Conservation (phyloP, 768 basidiomycete species). For the Tubosaeta brunneosetosa region DNA sequence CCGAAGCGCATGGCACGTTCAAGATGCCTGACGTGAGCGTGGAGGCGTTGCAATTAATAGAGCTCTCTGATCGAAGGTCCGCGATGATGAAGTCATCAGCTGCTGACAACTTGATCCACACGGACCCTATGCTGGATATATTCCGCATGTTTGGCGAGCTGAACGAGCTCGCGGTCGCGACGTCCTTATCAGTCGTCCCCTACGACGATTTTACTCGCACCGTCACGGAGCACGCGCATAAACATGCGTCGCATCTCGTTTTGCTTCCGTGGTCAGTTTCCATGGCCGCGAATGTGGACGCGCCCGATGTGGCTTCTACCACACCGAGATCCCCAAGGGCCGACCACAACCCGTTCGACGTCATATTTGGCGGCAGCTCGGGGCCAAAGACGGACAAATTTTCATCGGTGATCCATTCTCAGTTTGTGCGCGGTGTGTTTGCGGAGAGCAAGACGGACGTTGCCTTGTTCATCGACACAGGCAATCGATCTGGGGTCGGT, state of each 20-base stretch:
- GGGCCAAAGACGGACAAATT: constrained; percentile 34
- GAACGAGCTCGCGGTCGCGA: constrained; percentile 58
- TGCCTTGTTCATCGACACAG: constrained; percentile 76
- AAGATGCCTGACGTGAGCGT: constrained; percentile 36
- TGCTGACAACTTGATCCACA: constrained; percentile 61
- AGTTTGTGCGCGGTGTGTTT: constrained; percentile 81
- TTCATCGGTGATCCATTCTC: constrained; percentile 53
- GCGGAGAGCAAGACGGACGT: constrained; percentile 67
- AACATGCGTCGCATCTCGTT: constrained; percentile 64
- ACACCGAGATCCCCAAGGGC: constrained; percentile 14
- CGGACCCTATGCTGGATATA: constrained; percentile 67
- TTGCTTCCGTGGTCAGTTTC: constrained; percentile 42
- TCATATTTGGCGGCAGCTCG: constrained; percentile 40
- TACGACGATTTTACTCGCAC: constrained; percentile 66
- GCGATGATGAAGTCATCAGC: constrained; percentile 62
- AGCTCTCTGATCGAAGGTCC: constrained; percentile 64
- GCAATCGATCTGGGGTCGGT: constrained; percentile 26
- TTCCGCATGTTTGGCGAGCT: constrained; percentile 75
- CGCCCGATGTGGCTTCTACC: background rate
- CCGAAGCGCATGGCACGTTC: background rate
- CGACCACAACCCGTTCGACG: constrained; percentile 65
- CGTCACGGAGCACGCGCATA: constrained; percentile 63
- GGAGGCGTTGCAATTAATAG: constrained; percentile 82
- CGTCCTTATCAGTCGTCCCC: constrained; percentile 69
- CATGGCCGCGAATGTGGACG: constrained; percentile 50